These are phyloP conservation scores for Tephrocybe rancida DNA, from an alignment of 768 basidiomycete species.

Conservation along the genomic window DNA sequence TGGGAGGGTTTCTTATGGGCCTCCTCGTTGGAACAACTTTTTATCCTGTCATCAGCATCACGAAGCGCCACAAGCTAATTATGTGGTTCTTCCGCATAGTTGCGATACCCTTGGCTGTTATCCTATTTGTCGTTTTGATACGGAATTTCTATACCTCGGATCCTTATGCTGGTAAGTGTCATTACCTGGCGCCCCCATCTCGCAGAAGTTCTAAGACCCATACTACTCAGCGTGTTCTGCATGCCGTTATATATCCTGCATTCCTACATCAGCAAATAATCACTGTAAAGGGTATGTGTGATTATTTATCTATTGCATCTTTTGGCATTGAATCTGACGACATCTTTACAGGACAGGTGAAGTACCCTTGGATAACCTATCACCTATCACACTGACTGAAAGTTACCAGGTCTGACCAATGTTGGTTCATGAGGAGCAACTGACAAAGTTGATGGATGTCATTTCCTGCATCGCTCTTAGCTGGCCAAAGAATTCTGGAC, in stretches of 20 bases:
- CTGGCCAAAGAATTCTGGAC: not conserved
- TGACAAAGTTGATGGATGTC: not conserved
- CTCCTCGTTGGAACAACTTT: constrained; percentile 82
- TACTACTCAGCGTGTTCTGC: constrained; percentile 69
- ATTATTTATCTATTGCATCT: not conserved
- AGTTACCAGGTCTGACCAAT: constrained; percentile 5
- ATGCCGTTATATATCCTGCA: constrained; percentile 89
- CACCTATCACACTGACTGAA: not conserved
- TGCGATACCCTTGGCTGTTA: constrained; percentile 73
- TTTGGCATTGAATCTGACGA: not conserved
- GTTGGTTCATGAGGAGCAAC: not conserved
- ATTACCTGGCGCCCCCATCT: not conserved
- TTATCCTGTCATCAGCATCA: constrained; percentile 86
- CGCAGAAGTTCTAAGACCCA: not conserved
- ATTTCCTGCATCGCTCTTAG: too few relatives aligned
- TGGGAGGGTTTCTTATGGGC: constrained; percentile 86
- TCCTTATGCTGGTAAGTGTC: constrained; percentile 70
- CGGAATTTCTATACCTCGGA: constrained; percentile 91
- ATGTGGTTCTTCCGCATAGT: constrained; percentile 74
- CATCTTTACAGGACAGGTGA: constrained; percentile 20
- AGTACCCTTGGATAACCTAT: not conserved
- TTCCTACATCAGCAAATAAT: constrained; percentile 75
- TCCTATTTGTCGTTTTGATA: constrained; percentile 81
- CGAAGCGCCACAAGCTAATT: constrained; percentile 70
- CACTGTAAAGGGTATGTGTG: constrained; percentile 60